Conservation (phyloP, 768 basidiomycete genomes). For the Imleria badia region DNA sequence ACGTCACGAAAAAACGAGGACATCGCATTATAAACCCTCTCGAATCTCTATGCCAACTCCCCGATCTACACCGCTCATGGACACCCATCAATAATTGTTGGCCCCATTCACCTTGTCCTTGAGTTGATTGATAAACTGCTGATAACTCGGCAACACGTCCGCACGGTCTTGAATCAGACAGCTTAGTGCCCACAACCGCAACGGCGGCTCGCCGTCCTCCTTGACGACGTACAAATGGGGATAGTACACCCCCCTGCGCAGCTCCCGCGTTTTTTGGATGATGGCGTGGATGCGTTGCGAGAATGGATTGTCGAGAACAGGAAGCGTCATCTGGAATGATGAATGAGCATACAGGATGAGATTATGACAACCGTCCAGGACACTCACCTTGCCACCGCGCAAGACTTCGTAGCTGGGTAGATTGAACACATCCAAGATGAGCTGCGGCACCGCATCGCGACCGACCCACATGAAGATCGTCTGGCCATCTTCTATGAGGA, state of each 20-base stretch:
- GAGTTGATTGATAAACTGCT: conserved; percentile 86
- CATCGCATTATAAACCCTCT: background rate
- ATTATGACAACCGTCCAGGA: background rate
- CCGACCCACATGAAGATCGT: conserved; percentile 98
- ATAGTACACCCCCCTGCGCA: conserved; percentile 89
- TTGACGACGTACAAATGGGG: conserved; percentile 96
- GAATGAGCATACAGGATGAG: background rate
- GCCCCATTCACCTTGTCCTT: conserved; percentile 72
- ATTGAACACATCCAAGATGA: conserved; percentile 92
- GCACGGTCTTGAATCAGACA: conserved; percentile 93
- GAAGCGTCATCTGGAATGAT: conserved; percentile 71
- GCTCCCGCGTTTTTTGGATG: conserved; percentile 91
- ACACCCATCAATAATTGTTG: conserved; percentile 32
- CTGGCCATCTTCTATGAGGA: conserved; percentile 96
- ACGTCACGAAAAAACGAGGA: background rate
- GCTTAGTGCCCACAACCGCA: conserved; percentile 94
- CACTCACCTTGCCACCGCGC: conserved; percentile 84
- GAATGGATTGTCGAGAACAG: conserved; percentile 88
- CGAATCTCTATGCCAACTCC: background rate
- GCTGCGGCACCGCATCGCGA: conserved; percentile 95
- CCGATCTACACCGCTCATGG: background rate
- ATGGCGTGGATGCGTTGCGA: conserved; percentile 94
- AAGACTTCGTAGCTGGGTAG: conserved; percentile 85
- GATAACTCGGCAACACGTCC: conserved; percentile 93
- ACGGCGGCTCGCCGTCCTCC: conserved; percentile 94